Evolutionary conservation across 2,329 filamentous ascomycete genomes (phyloP).

Genomic region (Fusarium sp.): DNA sequence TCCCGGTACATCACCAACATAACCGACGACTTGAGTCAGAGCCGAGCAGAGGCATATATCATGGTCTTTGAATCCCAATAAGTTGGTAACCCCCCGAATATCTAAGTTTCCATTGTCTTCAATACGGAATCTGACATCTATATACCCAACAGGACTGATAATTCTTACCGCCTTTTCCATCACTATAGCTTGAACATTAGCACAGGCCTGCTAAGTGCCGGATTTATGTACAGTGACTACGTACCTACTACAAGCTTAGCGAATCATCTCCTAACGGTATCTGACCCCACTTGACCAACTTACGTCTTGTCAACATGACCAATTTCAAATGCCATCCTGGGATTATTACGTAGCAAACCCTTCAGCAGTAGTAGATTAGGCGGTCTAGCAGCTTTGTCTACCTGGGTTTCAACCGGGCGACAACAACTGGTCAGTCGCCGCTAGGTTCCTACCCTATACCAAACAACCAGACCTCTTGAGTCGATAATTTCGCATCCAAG

Average conservation of each 20-base stretch:
- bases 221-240: neutral
- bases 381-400: too few species aligned
- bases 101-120: neutral
- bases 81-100: too few species aligned
- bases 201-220: neutral
- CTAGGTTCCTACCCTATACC: too few species aligned
- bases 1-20: too few species aligned
- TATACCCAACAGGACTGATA: neutral
- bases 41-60: too few species aligned
- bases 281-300: neutral
- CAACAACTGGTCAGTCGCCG: too few species aligned
- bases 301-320: neutral
- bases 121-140: neutral
- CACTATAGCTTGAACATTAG: neutral
- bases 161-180: neutral
- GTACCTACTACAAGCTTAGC: neutral
- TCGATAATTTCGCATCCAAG: too few species aligned
- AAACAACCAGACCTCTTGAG: too few species aligned
- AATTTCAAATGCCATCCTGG: neutral
- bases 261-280: neutral
- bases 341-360: neutral
- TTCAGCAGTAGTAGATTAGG: too few species aligned
- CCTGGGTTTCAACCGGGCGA: too few species aligned
- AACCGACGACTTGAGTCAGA: too few species aligned
- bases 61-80: too few species aligned